These are phyloP conservation scores for Aspergillus oerlinghausenensis DNA, from an alignment of 2,329 filamentous ascomycete species.

Conservation along the genomic window DNA sequence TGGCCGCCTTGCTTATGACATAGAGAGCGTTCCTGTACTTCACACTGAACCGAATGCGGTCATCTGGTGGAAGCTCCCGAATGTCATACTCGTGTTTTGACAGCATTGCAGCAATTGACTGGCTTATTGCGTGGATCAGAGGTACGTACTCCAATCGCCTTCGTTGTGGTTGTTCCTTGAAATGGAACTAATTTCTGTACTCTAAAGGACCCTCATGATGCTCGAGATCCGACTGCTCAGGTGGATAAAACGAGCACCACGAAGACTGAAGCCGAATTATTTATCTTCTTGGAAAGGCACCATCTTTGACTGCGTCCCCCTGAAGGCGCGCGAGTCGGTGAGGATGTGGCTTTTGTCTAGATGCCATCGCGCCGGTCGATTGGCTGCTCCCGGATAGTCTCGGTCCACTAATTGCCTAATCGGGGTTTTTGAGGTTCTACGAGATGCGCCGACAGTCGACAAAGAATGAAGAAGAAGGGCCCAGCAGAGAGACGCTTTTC, in stretches of 20 bases:
- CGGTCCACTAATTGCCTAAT: not conserved
- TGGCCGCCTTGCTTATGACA: slow-evolving; percentile 12
- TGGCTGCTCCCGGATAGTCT: not conserved
- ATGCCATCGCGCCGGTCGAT: not conserved
- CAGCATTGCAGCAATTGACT: slow-evolving; percentile 3
- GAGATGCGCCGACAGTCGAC: not conserved
- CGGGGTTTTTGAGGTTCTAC: not conserved
- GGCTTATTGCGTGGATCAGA: not conserved
- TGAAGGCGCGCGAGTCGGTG: not conserved
- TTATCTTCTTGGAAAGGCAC: not conserved
- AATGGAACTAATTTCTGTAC: not conserved
- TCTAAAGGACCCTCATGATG: not conserved
- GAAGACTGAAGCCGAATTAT: not conserved
- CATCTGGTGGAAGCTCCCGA: slow-evolving; percentile 17
- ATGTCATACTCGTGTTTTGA: slow-evolving; percentile 12
- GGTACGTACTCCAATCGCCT: too few relatives aligned
- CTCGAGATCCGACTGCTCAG: not conserved
- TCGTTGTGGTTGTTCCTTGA: not conserved
- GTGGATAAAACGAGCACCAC: not conserved
- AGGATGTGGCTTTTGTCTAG: not conserved
- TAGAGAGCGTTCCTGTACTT: slow-evolving; percentile 16
- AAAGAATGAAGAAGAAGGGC: not conserved
- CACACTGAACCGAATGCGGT: slow-evolving; percentile 9
- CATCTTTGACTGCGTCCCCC: not conserved
- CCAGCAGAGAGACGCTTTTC: not conserved